A percentile compares a stretch with the other conserved stretches of the same genome.
Evolutionary conservation across 805 yeast genomes (phyloP).

Genomic region (Candida tallmaniae): DNA sequence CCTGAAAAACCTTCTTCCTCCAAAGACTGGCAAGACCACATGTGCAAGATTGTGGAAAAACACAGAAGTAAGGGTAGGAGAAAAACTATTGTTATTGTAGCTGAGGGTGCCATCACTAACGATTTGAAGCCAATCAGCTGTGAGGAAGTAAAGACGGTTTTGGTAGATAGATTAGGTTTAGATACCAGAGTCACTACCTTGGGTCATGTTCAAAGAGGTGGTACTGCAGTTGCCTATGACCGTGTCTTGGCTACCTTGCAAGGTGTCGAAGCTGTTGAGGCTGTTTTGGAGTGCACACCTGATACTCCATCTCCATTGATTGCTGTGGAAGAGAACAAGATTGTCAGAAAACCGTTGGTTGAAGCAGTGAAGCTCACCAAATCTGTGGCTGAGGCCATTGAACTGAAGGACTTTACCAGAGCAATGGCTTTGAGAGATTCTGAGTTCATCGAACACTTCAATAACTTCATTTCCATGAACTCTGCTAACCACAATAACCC

Average conservation of each 20-base stretch:
- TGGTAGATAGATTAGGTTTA: constrained; percentile 71
- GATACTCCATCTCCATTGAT: constrained; percentile 93
- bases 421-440: constrained; percentile 88
- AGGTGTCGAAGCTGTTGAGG: constrained; percentile 96
- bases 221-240: constrained; percentile 95
- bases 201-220: constrained; percentile 99
- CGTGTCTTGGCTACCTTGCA: constrained; percentile 89
- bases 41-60: constrained; percentile 67
- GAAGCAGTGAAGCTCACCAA: constrained; percentile 88
- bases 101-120: constrained; percentile 93
- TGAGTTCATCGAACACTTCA: constrained; percentile 77
- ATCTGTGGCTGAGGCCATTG: constrained; percentile 87
- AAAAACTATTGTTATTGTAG: constrained; percentile 93
- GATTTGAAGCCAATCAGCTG: constrained; percentile 78
- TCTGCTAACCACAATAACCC: constrained; percentile 62
- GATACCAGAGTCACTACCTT: constrained; percentile 94
- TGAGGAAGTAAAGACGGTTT: constrained; percentile 73
- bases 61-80: constrained; percentile 88
- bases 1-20: constrained; percentile 89
- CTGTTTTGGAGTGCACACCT: constrained; percentile 84
- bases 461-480: constrained; percentile 68
- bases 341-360: constrained; percentile 77
- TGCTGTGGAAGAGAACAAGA: constrained; percentile 82
- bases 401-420: constrained; percentile 67
- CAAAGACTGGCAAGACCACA: constrained; percentile 73